These are phyloP conservation scores for Haemoproteus tartakovskyi DNA, from an alignment of 169 alveolate species.

Conservation along the genomic window DNA sequence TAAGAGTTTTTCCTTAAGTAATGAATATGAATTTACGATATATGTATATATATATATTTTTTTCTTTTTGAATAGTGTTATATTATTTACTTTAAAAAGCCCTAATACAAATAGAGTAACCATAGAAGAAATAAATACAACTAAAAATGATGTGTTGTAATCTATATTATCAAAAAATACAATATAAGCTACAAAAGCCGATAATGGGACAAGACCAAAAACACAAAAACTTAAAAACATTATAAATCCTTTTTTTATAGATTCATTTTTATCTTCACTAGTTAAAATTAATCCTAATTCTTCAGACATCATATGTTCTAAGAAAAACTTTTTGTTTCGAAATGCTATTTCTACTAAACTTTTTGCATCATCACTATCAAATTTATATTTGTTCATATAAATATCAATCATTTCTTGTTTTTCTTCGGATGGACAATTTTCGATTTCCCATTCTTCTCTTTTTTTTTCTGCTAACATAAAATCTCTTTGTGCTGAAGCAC, in stretches of 20 bases:
- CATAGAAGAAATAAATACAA: slow-evolving; percentile 76
- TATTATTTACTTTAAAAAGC: slow-evolving; percentile 67
- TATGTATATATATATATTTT: no score
- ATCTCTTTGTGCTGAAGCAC: slow-evolving; percentile 81
- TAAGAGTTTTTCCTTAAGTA: no score
- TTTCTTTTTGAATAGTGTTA: no score
- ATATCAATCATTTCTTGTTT: slow-evolving; percentile 85
- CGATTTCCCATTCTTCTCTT: slow-evolving; percentile 81
- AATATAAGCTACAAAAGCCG: slow-evolving; percentile 80
- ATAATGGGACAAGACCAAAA: slow-evolving; percentile 85
- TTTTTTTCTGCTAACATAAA: slow-evolving; percentile 44
- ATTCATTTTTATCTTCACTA: slow-evolving; percentile 77
- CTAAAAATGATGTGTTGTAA: slow-evolving; percentile 70
- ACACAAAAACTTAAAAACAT: slow-evolving; percentile 85
- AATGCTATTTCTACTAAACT: slow-evolving; percentile 84
- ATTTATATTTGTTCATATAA: slow-evolving; percentile 82
- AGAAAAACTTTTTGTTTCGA: slow-evolving; percentile 82
- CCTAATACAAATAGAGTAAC: slow-evolving; percentile 78
- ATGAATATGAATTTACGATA: no score
- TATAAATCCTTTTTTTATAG: slow-evolving; percentile 77
- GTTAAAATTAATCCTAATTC: slow-evolving; percentile 83
- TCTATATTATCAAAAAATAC: slow-evolving; percentile 25
- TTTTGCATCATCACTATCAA: slow-evolving; percentile 84
- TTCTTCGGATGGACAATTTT: slow-evolving; percentile 87
- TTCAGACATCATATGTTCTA: slow-evolving; percentile 91